Evolutionary conservation across 2,329 filamentous ascomycete species (phyloP).

Genomic region (Aspergillus ochraceus): DNA sequence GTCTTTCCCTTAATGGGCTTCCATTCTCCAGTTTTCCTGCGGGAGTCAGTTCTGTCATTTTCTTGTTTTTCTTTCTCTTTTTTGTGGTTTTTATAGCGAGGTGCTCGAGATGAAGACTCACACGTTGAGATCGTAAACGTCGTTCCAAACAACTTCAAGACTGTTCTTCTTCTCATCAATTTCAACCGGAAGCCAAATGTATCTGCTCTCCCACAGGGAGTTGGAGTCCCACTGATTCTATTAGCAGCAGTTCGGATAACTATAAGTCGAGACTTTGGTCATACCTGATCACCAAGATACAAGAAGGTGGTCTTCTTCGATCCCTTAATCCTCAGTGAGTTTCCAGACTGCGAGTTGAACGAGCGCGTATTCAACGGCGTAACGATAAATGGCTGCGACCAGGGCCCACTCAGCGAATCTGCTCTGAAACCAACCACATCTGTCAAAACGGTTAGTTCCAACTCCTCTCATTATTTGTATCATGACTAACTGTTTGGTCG

Average conservation of each 20-base stretch:
- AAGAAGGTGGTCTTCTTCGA: constrained; percentile 52
- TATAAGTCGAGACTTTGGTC: background rate
- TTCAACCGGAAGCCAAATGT: constrained; percentile 57
- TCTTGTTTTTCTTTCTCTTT: too few species aligned
- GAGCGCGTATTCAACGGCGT: constrained; percentile 53
- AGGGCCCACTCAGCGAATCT: constrained; percentile 51
- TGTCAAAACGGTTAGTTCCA: constrained; percentile 12
- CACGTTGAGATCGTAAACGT: constrained; percentile 58
- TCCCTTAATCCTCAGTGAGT: constrained; percentile 50
- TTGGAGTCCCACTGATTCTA: constrained; percentile 53
- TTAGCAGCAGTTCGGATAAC: background rate
- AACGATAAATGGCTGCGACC: constrained; percentile 57
- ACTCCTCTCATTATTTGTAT: background rate
- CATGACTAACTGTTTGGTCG: constrained; percentile 53
- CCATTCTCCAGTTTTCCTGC: constrained; percentile 49
- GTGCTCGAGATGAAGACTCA: constrained; percentile 9
- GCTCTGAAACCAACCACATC: constrained; percentile 59
- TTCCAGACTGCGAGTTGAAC: constrained; percentile 56
- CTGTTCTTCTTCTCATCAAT: constrained; percentile 55
- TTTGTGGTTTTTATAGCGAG: too few species aligned
- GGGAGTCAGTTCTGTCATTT: background rate
- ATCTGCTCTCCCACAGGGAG: constrained; percentile 57
- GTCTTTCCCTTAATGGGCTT: constrained; percentile 48
- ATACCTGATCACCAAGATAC: constrained; percentile 48
- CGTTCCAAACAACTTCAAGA: constrained; percentile 53